Percentiles rank a stretch among this genome's conserved stretches.
These are phyloP conservation scores for Fonsecaea monophora DNA, from an alignment of 2,329 filamentous ascomycete genomes.

Conservation along the genomic window DNA sequence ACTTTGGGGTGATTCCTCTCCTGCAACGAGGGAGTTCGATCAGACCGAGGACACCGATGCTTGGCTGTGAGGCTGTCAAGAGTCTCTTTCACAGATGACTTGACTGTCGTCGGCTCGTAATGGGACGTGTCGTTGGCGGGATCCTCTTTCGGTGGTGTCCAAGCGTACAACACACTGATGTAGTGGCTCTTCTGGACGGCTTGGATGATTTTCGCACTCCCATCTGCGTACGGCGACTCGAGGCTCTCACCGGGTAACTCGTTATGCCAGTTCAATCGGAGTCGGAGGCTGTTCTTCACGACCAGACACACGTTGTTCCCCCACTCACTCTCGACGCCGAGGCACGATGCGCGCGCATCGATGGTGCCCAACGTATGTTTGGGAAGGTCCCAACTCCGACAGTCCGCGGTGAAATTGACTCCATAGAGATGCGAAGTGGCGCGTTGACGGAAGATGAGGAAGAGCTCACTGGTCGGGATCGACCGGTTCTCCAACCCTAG, in stretches of 20 bases:
- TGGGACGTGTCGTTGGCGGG: slow-evolving; percentile 9
- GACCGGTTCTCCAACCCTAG: slow-evolving; percentile 34
- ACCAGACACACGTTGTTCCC: slow-evolving; percentile 42
- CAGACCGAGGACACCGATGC: not conserved
- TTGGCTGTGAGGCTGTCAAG: not conserved
- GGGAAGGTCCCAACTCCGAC: slow-evolving; percentile 40
- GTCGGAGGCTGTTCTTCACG: slow-evolving; percentile 42
- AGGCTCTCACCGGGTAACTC: slow-evolving; percentile 17
- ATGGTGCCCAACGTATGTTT: slow-evolving; percentile 41
- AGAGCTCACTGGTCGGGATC: slow-evolving; percentile 41
- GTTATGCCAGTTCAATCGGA: slow-evolving; percentile 41
- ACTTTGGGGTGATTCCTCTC: not conserved
- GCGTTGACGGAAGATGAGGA: slow-evolving; percentile 43
- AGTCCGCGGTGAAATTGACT: slow-evolving; percentile 45
- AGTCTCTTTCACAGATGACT: not conserved
- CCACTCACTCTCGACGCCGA: slow-evolving; percentile 36
- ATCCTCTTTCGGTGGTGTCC: slow-evolving; percentile 18
- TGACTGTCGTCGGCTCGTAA: slow-evolving; percentile 12
- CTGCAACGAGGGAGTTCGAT: not conserved
- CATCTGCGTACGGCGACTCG: slow-evolving; percentile 26
- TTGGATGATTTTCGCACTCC: slow-evolving; percentile 32
- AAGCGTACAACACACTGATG: slow-evolving; percentile 27
- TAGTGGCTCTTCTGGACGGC: slow-evolving; percentile 21
- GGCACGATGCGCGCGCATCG: slow-evolving; percentile 46
- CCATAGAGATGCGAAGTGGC: slow-evolving; percentile 47